phyloP scores from a whole-genome alignment of 768 basidiomycete species.

The Mycena olivaceomarginata region DNA sequence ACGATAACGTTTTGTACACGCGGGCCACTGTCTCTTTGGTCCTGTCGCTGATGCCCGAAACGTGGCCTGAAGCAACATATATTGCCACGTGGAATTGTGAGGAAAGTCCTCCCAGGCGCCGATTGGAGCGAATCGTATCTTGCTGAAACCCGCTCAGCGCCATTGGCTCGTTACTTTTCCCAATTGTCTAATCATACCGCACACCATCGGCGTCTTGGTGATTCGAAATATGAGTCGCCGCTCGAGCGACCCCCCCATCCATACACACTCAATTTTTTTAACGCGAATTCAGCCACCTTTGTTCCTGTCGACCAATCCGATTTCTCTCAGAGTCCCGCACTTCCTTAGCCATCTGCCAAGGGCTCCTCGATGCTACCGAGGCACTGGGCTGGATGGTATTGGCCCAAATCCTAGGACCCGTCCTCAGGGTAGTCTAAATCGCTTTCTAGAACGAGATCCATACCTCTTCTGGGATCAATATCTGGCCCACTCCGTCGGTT shows the following conservation, averaged over 20 bases:
- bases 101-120: conserved; percentile 19
- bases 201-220: conserved; percentile 17
- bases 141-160: conserved; percentile 13
- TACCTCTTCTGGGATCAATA: not conserved
- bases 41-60: conserved; percentile 26
- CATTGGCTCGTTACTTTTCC: conserved; percentile 30
- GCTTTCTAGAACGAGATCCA: conserved; percentile 10
- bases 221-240: conserved; percentile 13
- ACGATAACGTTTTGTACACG: conserved; percentile 17
- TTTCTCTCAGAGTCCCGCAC: not conserved
- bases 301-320: not conserved
- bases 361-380: conserved; percentile 29
- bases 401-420: not conserved
- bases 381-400: conserved; percentile 9
- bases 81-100: conserved; percentile 37
- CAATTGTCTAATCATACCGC: conserved; percentile 24
- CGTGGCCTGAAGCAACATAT: conserved; percentile 7
- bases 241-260: not conserved
- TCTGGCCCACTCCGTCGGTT: conserved; percentile 39
- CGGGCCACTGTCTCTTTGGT: not conserved
- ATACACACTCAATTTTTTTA: not conserved
- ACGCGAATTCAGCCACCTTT: not conserved
- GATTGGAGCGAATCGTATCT: conserved; percentile 20
- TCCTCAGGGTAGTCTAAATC: conserved; percentile 26
- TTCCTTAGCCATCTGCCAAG: conserved; percentile 7